phyloP scores from a whole-genome alignment of 208 protist species.

The Naegleria lovaniensis region DNA sequence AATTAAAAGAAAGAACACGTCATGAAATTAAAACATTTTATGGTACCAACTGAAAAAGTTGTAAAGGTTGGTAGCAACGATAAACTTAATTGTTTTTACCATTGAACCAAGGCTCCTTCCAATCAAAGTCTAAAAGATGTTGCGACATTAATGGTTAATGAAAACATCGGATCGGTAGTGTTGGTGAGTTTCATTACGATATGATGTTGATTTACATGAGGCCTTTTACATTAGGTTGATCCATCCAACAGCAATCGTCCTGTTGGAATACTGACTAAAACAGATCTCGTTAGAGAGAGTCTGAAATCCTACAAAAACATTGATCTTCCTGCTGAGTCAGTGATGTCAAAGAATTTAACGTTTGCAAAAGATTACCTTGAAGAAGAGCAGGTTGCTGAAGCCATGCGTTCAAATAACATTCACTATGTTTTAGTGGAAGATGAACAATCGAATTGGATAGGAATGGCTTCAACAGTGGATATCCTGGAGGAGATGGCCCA shows the following conservation, averaged over 20 bases:
- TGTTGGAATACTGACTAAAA: neutral
- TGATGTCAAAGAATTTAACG: neutral
- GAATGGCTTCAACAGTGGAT: neutral
- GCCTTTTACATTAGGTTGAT: too few relatives aligned
- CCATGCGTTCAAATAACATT: neutral
- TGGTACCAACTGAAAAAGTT: neutral
- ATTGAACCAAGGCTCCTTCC: too few relatives aligned
- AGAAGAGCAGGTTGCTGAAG: neutral
- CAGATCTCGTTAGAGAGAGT: neutral
- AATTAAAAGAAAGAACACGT: too few relatives aligned
- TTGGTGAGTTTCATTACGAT: too few relatives aligned
- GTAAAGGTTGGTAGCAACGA: neutral
- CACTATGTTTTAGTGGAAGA: neutral
- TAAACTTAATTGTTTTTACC: too few relatives aligned
- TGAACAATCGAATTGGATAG: neutral
- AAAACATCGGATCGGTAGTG: too few relatives aligned
- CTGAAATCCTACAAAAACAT: too few relatives aligned
- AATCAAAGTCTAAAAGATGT: too few relatives aligned
- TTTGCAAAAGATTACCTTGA: neutral
- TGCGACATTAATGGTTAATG: too few relatives aligned
- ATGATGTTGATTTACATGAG: too few relatives aligned
- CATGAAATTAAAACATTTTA: neutral
- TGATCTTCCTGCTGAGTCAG: neutral
- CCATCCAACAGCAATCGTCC: neutral
- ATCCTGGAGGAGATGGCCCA: neutral